Evolutionary conservation across 306 rosid genomes (phyloP), one percentile per base, ranked within the genome.

Genomic region (Crotalaria pallida): DNA sequence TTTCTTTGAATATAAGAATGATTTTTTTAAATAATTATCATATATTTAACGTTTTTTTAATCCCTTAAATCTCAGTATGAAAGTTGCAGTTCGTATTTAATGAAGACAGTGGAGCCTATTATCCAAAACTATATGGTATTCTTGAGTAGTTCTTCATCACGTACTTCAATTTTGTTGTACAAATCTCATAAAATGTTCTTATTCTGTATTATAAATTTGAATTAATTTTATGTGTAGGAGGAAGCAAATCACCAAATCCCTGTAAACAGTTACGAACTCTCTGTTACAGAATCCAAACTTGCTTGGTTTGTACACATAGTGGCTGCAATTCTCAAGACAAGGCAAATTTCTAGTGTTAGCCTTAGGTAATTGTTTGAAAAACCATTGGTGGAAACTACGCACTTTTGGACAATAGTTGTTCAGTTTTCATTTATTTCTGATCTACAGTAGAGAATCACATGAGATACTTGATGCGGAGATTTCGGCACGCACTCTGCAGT

Each of bases 251-350:
- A 18, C 7, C 80, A 68, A 77, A 24, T 58, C 49, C 67, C 76
- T 29, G 29, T 41, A 15, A 65, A 49, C 21, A 68, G 74, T 67
- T 73, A 27, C 49, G 77, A 63, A 29, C 64, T 81, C 34, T 82
- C 74, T 40, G n/a, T 77, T 45, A 73, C 61, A 3, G 85, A 82
- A 69, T 67, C 74, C 62, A 82, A 82, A 69, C 85, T 82, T 62
- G 77, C 85, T 68, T 82, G 82, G 85, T 77, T 82, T 58, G 74
- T 77, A 26, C 85, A 82, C 67, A 77, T 82, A 9, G 85, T 69
- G 68, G 82, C 85, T 53, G 80, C 85, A 40, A 77, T 81, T 68
- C 71, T 81, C 56, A 82, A 66, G 81, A 73, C 75, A 62, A 82
- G 68, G 19, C 77, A 82, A 63, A 48, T 64, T 71, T 63, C 80